Conservation (phyloP, 352 stramenopile species). For the Phytophthora podocarpi region DNA sequence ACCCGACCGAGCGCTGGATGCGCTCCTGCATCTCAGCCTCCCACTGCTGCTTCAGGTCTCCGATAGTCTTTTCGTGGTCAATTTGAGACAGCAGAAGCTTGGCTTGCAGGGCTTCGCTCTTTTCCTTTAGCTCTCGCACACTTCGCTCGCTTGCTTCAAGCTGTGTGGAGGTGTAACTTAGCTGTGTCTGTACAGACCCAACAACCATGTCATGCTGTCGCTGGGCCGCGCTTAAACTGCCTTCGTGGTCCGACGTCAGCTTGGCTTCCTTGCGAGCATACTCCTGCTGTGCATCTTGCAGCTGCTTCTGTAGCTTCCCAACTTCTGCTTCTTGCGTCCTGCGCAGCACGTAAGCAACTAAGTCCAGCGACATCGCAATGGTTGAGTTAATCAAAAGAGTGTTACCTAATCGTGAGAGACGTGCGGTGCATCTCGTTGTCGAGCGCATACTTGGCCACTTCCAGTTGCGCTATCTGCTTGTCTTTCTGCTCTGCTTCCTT, state of each 20-base stretch:
- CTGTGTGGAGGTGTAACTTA: slow-evolving; percentile 42
- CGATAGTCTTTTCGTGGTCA: slow-evolving; percentile 57
- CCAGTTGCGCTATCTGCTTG: slow-evolving; percentile 59
- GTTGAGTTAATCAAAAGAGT: too few relatives aligned
- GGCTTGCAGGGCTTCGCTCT: slow-evolving; percentile 50
- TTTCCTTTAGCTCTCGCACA: slow-evolving; percentile 42
- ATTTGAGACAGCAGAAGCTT: slow-evolving; percentile 57
- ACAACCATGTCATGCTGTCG: slow-evolving; percentile 53
- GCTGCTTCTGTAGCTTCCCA: slow-evolving; percentile 56
- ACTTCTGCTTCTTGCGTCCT: slow-evolving; percentile 61
- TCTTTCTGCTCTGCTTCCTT: slow-evolving; percentile 58
- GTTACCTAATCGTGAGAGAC: slow-evolving; percentile 45
- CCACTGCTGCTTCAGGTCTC: slow-evolving; percentile 56
- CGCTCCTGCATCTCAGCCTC: slow-evolving; percentile 23
- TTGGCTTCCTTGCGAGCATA: slow-evolving; percentile 47
- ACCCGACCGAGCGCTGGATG: slow-evolving; percentile 55
- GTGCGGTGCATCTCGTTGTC: slow-evolving; percentile 60
- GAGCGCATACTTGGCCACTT: slow-evolving; percentile 66
- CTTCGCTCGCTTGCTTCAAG: slow-evolving; percentile 42
- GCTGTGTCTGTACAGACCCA: slow-evolving; percentile 48
- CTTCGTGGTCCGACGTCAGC: slow-evolving; percentile 43
- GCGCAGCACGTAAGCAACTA: background rate
- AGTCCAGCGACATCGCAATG: too few relatives aligned
- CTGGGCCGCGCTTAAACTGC: slow-evolving; percentile 30
- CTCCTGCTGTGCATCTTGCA: slow-evolving; percentile 53